phyloP scores from a whole-genome alignment of 2,329 filamentous ascomycete genomes.

The Trichoderma arundinaceum region DNA sequence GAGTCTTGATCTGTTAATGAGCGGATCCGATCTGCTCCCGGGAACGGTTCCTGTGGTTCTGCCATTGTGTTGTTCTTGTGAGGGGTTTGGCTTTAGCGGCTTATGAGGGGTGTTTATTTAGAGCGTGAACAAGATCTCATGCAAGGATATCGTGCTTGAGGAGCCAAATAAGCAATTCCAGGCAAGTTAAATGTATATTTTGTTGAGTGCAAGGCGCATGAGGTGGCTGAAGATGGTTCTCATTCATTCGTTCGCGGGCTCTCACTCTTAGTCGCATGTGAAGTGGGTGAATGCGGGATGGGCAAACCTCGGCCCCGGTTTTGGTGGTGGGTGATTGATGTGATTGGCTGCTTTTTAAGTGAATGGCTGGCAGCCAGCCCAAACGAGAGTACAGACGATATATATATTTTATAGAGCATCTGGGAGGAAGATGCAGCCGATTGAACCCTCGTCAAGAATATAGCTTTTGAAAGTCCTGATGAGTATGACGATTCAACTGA shows the following conservation, averaged over 20 bases:
- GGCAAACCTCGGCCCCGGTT: conserved; percentile 26
- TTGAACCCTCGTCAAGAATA: no score
- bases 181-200: not conserved
- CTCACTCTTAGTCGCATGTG: not conserved
- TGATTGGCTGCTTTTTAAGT: conserved; percentile 20
- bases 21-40: conserved; percentile 47
- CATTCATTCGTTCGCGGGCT: not conserved
- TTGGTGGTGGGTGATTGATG: not conserved
- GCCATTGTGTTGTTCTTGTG: conserved; percentile 1
- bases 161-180: not conserved
- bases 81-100: not conserved
- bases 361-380: not conserved
- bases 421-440: no score
- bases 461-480: no score
- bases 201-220: not conserved
- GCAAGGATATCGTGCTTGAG: not conserved
- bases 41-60: conserved; percentile 16
- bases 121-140: not conserved
- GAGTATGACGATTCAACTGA: no score
- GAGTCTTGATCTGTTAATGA: conserved; percentile 48
- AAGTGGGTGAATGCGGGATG: conserved; percentile 21
- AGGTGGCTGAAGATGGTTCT: conserved; percentile 1
- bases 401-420: no score
- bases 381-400: no score
- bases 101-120: not conserved